phyloP scores from a whole-genome alignment of 106 monocot species.

The Allium cepa region DNA sequence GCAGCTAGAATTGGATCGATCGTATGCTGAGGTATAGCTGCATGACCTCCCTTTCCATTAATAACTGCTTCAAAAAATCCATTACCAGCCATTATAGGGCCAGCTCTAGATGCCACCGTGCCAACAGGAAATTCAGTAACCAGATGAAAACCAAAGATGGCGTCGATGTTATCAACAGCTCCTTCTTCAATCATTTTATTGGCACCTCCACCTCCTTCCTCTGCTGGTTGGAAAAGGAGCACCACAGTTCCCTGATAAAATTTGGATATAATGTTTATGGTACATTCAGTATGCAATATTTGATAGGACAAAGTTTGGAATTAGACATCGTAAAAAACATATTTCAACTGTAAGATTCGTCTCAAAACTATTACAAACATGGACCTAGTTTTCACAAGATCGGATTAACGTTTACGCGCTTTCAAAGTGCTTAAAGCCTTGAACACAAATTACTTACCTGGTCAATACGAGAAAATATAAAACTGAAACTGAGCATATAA shows the following conservation, averaged over 20 bases:
- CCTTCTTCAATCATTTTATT: conserved; percentile 84
- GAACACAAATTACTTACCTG: no score
- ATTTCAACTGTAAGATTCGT: no score
- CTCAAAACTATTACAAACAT: no score
- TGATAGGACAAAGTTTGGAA: no score
- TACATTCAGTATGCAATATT: no score
- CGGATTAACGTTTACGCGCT: no score
- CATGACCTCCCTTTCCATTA: conserved; percentile 94
- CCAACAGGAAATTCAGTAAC: conserved; percentile 35
- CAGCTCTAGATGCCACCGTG: conserved; percentile 50
- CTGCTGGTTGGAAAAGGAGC: conserved; percentile 94
- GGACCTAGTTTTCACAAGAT: no score
- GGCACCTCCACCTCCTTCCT: conserved; percentile 92
- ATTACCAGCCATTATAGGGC: conserved; percentile 84
- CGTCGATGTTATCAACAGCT: conserved; percentile 68
- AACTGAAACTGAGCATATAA: no score
- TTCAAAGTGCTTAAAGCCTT: no score
- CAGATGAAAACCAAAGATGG: conserved; percentile 85
- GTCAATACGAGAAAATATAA: no score
- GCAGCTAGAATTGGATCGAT: conserved; percentile 96
- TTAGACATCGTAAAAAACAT: no score
- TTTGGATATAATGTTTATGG: no score
- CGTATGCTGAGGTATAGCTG: conserved; percentile 84
- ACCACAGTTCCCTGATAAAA: conserved; percentile 65
- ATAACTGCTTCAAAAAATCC: conserved; percentile 98